phyloP scores from a whole-genome alignment of 78 protist species.

The Reticulomyxa filosa region DNA sequence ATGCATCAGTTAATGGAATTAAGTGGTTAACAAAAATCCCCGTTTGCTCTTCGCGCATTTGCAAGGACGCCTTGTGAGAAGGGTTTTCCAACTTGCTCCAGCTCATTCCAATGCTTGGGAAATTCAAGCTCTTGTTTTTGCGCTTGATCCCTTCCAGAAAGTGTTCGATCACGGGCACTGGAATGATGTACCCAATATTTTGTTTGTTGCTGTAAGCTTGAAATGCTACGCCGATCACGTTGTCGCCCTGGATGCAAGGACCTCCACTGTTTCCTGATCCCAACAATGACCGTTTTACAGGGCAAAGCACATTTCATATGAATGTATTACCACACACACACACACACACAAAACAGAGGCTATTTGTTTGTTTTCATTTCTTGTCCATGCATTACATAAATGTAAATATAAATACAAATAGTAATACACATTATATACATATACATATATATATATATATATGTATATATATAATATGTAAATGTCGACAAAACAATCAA shows the following conservation, averaged over 20 bases:
- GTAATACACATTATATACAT: not conserved
- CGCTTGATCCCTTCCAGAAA: not conserved
- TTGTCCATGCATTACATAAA: not conserved
- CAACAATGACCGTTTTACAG: not conserved
- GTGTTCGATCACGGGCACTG: not conserved
- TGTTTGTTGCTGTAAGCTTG: not conserved
- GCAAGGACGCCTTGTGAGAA: too few relatives aligned
- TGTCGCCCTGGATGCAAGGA: not conserved
- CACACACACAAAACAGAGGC: too few relatives aligned
- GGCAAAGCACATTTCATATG: not conserved
- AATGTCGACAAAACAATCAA: not conserved
- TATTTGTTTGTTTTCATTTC: too few relatives aligned
- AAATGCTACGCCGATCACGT: not conserved
- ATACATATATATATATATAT: not conserved
- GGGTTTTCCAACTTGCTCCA: too few relatives aligned
- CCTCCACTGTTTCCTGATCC: not conserved
- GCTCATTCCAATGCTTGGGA: too few relatives aligned
- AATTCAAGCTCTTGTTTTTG: too few relatives aligned
- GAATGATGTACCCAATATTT: conserved; percentile 3
- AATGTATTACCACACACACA: not conserved
- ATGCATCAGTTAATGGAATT: too few relatives aligned
- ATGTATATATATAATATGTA: not conserved
- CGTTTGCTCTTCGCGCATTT: too few relatives aligned
- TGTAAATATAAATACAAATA: not conserved
- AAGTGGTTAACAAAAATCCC: too few relatives aligned